Evolutionary conservation across 345 rosid genomes (phyloP).

Genomic region (Salix brachista): DNA sequence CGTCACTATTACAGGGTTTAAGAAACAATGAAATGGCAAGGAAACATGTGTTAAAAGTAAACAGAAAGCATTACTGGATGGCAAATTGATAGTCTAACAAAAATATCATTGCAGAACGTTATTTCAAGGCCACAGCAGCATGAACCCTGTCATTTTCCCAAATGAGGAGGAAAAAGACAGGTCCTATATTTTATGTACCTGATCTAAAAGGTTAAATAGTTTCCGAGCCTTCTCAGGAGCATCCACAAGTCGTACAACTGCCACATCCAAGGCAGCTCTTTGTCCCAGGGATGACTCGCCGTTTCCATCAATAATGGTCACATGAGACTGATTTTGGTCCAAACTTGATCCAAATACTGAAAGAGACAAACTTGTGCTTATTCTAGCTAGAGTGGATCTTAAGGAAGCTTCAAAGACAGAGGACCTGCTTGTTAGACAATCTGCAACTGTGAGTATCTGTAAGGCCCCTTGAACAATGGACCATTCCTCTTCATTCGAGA

Average conservation of each 20-base stretch:
- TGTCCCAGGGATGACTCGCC: slow-evolving; percentile 56
- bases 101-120: background rate
- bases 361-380: slow-evolving; percentile 78
- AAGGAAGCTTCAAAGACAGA: slow-evolving; percentile 91
- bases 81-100: background rate
- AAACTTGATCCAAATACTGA: slow-evolving; percentile 64
- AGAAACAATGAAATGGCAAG: background rate
- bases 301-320: slow-evolving; percentile 40
- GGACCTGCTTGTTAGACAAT: slow-evolving; percentile 89
- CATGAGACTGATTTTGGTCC: slow-evolving; percentile 64
- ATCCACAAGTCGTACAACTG: slow-evolving; percentile 77
- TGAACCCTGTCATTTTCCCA: background rate
- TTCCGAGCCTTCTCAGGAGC: slow-evolving; percentile 81
- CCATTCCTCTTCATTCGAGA: slow-evolving; percentile 97
- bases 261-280: slow-evolving; percentile 87
- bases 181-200: slow-evolving; percentile 41
- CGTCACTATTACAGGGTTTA: background rate
- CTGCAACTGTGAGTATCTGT: slow-evolving; percentile 93
- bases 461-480: slow-evolving; percentile 95
- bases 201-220: slow-evolving; percentile 79
- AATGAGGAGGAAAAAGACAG: background rate
- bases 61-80: background rate
- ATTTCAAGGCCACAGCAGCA: background rate
- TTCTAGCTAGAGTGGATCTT: slow-evolving; percentile 88
- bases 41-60: background rate